Conservation (phyloP, 2,329 filamentous ascomycete species). For the Graphiopsis chlorocephala region DNA sequence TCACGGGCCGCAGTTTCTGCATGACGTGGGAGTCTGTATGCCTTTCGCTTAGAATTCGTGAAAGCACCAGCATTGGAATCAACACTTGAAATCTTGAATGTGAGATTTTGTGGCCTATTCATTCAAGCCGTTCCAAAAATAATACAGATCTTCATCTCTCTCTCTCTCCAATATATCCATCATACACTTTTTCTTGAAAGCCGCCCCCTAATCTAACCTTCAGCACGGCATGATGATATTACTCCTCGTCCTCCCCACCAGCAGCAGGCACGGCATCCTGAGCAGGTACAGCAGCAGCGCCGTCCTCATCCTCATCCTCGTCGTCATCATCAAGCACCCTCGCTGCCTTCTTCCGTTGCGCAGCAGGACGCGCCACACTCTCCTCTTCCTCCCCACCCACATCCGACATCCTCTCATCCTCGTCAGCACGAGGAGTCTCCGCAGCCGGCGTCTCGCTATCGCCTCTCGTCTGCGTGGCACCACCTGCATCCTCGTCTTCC, state of each 20-base stretch:
- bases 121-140: neutral
- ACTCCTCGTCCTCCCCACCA: neutral
- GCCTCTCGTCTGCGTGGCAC: constrained; percentile 11
- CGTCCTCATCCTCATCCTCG: constrained; percentile 34
- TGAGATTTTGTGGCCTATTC: neutral
- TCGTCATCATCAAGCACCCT: constrained; percentile 36
- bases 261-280: constrained; percentile 18
- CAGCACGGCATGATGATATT: neutral
- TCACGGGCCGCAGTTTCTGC: too few species aligned
- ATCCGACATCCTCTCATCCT: constrained; percentile 29
- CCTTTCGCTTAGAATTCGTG: too few species aligned
- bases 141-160: neutral
- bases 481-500: constrained; percentile 46
- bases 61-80: too few species aligned
- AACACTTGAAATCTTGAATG: too few species aligned
- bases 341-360: constrained; percentile 30
- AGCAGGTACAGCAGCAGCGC: constrained; percentile 9
- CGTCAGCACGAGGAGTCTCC: constrained; percentile 28
- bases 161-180: constrained; percentile 11
- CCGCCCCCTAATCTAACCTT: neutral
- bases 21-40: too few species aligned
- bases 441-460: constrained; percentile 18
- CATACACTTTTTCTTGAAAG: neutral
- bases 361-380: constrained; percentile 12
- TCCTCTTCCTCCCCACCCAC: constrained; percentile 20